Percentiles rank a stretch among this genome's conserved stretches.
These are phyloP conservation scores for Monosporozyma unispora DNA, from an alignment of 805 yeast species.

Conservation along the genomic window DNA sequence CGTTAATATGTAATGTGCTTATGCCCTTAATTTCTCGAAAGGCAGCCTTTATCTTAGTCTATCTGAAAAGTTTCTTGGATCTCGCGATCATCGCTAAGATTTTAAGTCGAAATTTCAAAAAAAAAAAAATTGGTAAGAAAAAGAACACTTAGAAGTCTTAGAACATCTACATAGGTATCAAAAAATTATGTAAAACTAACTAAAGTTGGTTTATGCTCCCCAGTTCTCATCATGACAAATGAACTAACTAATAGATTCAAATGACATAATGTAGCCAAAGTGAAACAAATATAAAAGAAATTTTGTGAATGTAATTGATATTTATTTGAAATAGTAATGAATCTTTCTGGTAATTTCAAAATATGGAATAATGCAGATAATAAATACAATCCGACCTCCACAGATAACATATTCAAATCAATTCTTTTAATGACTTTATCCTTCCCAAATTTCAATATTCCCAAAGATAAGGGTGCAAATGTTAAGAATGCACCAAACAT, in stretches of 20 bases:
- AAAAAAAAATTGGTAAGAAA: too few species aligned
- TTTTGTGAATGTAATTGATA: constrained; percentile 54
- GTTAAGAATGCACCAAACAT: constrained; percentile 73
- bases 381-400: constrained; percentile 63
- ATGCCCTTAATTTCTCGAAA: too few species aligned
- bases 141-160: too few species aligned
- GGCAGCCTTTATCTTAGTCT: too few species aligned
- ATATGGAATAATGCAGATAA: constrained; percentile 70
- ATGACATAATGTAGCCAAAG: constrained; percentile 63
- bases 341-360: constrained; percentile 56
- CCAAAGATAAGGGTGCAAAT: constrained; percentile 56
- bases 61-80: too few species aligned
- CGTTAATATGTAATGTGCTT: too few species aligned
- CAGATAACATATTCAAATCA: constrained; percentile 45
- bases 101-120: too few species aligned
- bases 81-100: too few species aligned
- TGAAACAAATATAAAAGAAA: constrained; percentile 63
- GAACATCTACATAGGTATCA: too few species aligned
- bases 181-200: constrained; percentile 3
- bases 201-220: constrained; percentile 17
- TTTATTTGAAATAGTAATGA: constrained; percentile 30
- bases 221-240: constrained; percentile 32
- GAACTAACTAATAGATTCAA: constrained; percentile 51
- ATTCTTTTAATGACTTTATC: constrained; percentile 40
- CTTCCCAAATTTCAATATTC: constrained; percentile 40